Base-by-base conservation (phyloP, 352 stramenopile species). In the Discostella stelligera region DNA sequence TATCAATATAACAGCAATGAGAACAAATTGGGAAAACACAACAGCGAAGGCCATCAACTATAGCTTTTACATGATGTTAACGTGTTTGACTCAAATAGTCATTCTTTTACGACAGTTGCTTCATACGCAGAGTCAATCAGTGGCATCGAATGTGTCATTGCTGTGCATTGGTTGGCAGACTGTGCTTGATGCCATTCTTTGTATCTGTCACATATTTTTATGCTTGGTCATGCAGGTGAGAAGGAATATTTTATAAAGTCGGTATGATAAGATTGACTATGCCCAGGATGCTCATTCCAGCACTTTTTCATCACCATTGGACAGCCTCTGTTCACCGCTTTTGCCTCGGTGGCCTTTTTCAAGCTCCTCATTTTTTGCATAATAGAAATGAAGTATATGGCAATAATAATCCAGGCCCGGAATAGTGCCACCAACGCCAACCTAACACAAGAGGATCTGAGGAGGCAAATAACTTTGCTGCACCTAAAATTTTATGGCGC, bases 351-450 rank as follows among this genome's bases (percentile, higher is more conserved):
- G 30, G 96, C 96, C 4, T 98, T 99, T 66, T 97, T 98, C 62
- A 98, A 99, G 88, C 89, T 98, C 5, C 94, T 99, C 55, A 98
- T 98, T 61, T 99, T 99, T 77, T 98, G 95, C 44, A 95, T 98
- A 44, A 98, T 99, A 75, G 96, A 99, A 79, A 98, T 99, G 95
- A 97, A 97, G 21, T 98, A 98, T 80, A 88, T 99, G 87, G 88
- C 98, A 46, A 95, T 98, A 65, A 98, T 99, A 30, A 98, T 96
- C 81, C 97, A 98, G 73, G 95, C 96, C 0, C 81, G 96, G 20
- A 90, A 96, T 71, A 90, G 73, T 90, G 90, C 49, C 84, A 96
- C 73, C 78, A 93, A 64, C 94, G 89, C 46, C 83, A 77, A 66
- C 2, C 69, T 86, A 25, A 81, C 79, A 52, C 61, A 78, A 59